Conservation (phyloP, 805 yeast genomes). For the Yarrowia yakushimensis region DNA sequence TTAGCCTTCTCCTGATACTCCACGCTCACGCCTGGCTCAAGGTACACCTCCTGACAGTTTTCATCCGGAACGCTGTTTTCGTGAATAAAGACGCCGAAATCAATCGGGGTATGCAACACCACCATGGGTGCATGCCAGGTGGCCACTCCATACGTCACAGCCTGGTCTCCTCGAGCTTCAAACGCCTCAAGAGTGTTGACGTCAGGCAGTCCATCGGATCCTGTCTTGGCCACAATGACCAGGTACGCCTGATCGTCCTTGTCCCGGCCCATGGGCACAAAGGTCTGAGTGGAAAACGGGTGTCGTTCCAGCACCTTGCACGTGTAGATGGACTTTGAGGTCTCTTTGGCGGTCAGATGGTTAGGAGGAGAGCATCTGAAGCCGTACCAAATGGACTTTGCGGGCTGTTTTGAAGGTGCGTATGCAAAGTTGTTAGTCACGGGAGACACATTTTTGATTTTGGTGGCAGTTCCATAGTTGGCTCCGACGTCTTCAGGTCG, state of each 20-base stretch:
- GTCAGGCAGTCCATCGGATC: slow-evolving; percentile 56
- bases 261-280: slow-evolving; percentile 79
- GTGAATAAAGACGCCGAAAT: slow-evolving; percentile 84
- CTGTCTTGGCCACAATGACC: slow-evolving; percentile 72
- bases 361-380: slow-evolving; percentile 76
- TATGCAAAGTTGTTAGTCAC: slow-evolving; percentile 49
- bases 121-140: slow-evolving; percentile 98
- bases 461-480: slow-evolving; percentile 91
- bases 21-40: slow-evolving; percentile 32
- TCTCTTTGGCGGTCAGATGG: slow-evolving; percentile 46
- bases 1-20: background rate
- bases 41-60: slow-evolving; percentile 77
- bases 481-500: slow-evolving; percentile 51
- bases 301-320: slow-evolving; percentile 83
- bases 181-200: slow-evolving; percentile 62
- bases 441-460: slow-evolving; percentile 69
- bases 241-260: slow-evolving; percentile 53
- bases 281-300: slow-evolving; percentile 84
- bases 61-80: slow-evolving; percentile 77
- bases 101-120: slow-evolving; percentile 62
- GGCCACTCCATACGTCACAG: slow-evolving; percentile 81
- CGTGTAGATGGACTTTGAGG: slow-evolving; percentile 38
- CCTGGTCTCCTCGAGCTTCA: slow-evolving; percentile 74
- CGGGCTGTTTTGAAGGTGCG: slow-evolving; percentile 47
- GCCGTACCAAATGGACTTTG: slow-evolving; percentile 73